Evolutionary conservation across 768 basidiomycete genomes (phyloP).

Genomic region (Tephrocybe sp.): DNA sequence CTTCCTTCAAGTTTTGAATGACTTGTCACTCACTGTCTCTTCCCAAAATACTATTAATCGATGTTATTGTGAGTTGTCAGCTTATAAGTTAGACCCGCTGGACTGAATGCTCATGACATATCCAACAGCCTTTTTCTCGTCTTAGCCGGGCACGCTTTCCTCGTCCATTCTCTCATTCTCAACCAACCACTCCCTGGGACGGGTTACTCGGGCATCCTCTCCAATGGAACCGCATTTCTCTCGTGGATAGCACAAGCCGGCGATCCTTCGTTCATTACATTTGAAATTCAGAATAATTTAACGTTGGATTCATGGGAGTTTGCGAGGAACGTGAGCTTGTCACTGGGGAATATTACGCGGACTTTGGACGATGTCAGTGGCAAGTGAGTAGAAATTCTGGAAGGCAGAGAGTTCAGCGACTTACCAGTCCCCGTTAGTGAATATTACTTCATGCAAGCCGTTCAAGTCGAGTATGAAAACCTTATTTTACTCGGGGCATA

Average conservation of each 20-base stretch:
- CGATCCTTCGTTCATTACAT: constrained; percentile 6
- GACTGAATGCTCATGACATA: too few species aligned
- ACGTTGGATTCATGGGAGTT: constrained; percentile 9
- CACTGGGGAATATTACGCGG: constrained; percentile 1
- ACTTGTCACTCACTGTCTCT: too few species aligned
- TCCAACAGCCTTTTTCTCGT: too few species aligned
- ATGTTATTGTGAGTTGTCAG: too few species aligned
- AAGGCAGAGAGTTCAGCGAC: neutral
- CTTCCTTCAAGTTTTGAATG: too few species aligned
- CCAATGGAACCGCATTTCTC: constrained; percentile 6
- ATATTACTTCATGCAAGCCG: constrained; percentile 7
- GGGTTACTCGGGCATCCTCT: constrained; percentile 4
- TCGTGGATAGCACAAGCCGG: constrained; percentile 9
- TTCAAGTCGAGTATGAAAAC: neutral
- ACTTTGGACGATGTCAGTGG: neutral
- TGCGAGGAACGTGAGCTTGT: constrained; percentile 5
- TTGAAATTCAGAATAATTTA: constrained; percentile 9
- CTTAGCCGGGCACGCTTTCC: too few species aligned
- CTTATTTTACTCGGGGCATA: too few species aligned
- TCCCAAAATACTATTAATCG: too few species aligned
- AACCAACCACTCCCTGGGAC: constrained; percentile 2
- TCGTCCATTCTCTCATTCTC: neutral
- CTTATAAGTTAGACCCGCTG: too few species aligned
- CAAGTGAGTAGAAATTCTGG: neutral
- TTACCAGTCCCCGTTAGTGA: neutral